Evolutionary conservation across 2,329 filamentous ascomycete genomes (phyloP).

Genomic region (Claviceps purpurea): DNA sequence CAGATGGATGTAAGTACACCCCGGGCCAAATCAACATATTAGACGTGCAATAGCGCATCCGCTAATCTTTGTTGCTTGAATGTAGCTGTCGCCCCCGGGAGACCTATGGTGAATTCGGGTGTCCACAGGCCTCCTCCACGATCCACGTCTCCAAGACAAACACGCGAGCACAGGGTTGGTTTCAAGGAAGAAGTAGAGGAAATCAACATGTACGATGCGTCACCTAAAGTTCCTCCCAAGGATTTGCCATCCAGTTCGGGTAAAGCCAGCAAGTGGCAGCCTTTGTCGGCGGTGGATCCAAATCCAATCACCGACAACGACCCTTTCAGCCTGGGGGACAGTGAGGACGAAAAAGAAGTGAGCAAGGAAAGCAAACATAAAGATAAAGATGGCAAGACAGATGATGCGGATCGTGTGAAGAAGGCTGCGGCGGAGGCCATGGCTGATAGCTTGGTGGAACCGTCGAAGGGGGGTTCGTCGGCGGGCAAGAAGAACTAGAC

Average conservation of each 20-base stretch:
- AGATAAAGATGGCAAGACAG: slow-evolving; percentile 36
- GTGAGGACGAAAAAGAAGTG: slow-evolving; percentile 70
- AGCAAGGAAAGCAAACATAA: slow-evolving; percentile 34
- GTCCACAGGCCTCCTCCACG: slow-evolving; percentile 59
- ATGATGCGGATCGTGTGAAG: slow-evolving; percentile 50
- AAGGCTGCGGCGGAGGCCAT: slow-evolving; percentile 51
- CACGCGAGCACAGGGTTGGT: slow-evolving; percentile 38
- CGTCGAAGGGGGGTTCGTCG: slow-evolving; percentile 18
- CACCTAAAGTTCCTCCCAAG: slow-evolving; percentile 41
- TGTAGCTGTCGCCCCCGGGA: slow-evolving; percentile 14
- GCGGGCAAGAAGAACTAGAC: slow-evolving; percentile 22
- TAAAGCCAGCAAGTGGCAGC: slow-evolving; percentile 94
- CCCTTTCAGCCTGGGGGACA: slow-evolving; percentile 91
- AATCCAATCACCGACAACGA: slow-evolving; percentile 81
- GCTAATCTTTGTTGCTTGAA: background rate
- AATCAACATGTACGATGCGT: slow-evolving; percentile 60
- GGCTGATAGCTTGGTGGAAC: slow-evolving; percentile 39
- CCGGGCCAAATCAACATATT: background rate
- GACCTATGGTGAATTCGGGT: slow-evolving; percentile 51
- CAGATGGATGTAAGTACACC: slow-evolving; percentile 44
- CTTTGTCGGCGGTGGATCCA: slow-evolving; percentile 68
- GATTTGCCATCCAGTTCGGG: slow-evolving; percentile 32
- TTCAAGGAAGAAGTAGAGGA: slow-evolving; percentile 60
- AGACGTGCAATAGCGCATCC: background rate
- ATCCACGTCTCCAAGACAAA: slow-evolving; percentile 35